Evolutionary conservation across 495 filamentous ascomycete species (phyloP).

Genomic region (Xylaria flabelliformis): DNA sequence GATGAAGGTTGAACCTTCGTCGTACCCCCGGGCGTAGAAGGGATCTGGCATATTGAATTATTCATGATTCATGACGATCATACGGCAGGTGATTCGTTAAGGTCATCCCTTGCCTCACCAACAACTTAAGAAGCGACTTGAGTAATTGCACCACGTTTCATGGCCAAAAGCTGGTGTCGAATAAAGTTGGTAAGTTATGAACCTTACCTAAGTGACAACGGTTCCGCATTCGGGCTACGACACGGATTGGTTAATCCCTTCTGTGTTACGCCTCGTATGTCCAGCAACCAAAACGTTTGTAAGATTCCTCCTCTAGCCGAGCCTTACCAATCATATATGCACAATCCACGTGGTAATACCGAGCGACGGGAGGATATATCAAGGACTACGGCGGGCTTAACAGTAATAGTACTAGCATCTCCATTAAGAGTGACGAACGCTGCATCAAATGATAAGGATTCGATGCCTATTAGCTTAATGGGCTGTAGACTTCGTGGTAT

Average conservation of each 20-base stretch:
- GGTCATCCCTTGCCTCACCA: background rate
- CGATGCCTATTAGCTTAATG: background rate
- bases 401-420: background rate
- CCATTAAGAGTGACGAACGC: background rate
- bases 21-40: background rate
- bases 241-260: background rate
- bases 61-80: background rate
- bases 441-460: constrained; percentile 1
- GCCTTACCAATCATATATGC: background rate
- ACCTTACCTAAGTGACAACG: background rate
- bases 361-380: background rate
- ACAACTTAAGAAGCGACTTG: background rate
- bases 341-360: background rate
- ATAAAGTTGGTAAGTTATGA: background rate
- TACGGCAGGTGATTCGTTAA: background rate
- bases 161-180: background rate
- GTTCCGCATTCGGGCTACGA: background rate
- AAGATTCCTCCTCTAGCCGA: background rate
- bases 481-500: constrained; percentile 1
- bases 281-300: background rate
- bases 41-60: background rate
- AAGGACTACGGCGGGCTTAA: background rate
- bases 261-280: background rate
- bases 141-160: background rate
- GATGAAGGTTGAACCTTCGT: background rate